Evolutionary conservation across 208 protist species (phyloP), one percentile per base, ranked within the genome.

Genomic region (Crithidia expoeki): DNA sequence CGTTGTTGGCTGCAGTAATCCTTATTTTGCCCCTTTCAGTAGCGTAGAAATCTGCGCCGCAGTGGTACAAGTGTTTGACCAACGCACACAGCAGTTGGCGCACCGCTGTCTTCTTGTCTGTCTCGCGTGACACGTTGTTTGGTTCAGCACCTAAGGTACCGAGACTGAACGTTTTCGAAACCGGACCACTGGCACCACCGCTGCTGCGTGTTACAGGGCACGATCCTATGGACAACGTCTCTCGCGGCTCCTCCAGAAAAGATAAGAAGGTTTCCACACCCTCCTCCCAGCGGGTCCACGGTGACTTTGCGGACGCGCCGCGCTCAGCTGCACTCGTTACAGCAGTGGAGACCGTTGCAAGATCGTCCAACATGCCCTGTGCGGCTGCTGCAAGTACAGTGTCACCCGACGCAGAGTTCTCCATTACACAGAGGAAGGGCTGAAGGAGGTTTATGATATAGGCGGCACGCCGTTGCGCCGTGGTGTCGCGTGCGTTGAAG

Each of bases 211-310:
- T 33, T 12, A 25, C 47, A 4, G 69, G 52, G 47, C 42, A 47
- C 27, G 19, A 33, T 1, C 19, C 21, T 14, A 32, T 14, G 17
- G 27, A 46, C 12, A n/a, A n/a, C n/a, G 16, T 0, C n/a, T 34
- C 38, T 19, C 36, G 67, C 27, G 42, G 51, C 17, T 76, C 38
- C 23, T 88, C 84, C 16, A 84, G 36, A 38, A 64, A 62, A 38
- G 53, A 71, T 25, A 91, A 80, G 7, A 88, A 67, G 33, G 72
- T 72, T 67, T 91, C 85, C 12, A 91, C 17, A 4, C 68, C 80
- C 21, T 88, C 85, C 10, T 76, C 73, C 85, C 85, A 91, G 19
- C 60, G 38, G 1, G 61, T 9, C 40, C 76, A 80, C n/a, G 58
- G 17, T 23, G 36, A 4, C 30, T 30, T 12, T 17, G 33, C 14